These are phyloP conservation scores for Bacterosira constricta DNA, from an alignment of 108 stramenopile genomes.

Conservation along the genomic window DNA sequence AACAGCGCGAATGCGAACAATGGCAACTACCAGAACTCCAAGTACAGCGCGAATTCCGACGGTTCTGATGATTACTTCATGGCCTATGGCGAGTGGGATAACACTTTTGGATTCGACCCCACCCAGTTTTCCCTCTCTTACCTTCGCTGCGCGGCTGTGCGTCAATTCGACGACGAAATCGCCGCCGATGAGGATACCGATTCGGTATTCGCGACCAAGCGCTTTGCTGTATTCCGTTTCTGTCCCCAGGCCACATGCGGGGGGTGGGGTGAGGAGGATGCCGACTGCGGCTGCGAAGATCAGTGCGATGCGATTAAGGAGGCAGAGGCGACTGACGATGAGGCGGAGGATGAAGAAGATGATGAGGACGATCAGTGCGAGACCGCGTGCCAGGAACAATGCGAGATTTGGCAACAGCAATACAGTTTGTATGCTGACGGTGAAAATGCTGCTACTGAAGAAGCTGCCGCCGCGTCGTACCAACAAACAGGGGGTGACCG, in stretches of 20 bases:
- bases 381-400: neutral
- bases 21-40: no score
- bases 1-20: no score
- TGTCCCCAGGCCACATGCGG: slow-evolving; percentile 71
- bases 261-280: slow-evolving; percentile 12
- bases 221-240: slow-evolving; percentile 83
- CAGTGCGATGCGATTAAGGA: neutral
- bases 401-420: neutral
- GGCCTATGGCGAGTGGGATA: slow-evolving; percentile 23
- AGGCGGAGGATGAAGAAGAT: no score
- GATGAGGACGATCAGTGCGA: neutral
- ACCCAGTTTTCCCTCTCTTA: slow-evolving; percentile 77
- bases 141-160: slow-evolving; percentile 65
- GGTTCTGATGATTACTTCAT: slow-evolving; percentile 26
- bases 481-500: no score
- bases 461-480: no score
- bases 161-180: slow-evolving; percentile 45
- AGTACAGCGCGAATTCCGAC: slow-evolving; percentile 7
- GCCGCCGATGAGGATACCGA: slow-evolving; percentile 49
- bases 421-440: no score
- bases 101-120: slow-evolving; percentile 59
- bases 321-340: neutral
- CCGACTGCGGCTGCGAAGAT: slow-evolving; percentile 3
- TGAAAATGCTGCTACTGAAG: no score
- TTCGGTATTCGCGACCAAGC: slow-evolving; percentile 62